These are phyloP conservation scores for Rasamsonia emersonii DNA, from an alignment of 2,329 filamentous ascomycete genomes.

Conservation along the genomic window DNA sequence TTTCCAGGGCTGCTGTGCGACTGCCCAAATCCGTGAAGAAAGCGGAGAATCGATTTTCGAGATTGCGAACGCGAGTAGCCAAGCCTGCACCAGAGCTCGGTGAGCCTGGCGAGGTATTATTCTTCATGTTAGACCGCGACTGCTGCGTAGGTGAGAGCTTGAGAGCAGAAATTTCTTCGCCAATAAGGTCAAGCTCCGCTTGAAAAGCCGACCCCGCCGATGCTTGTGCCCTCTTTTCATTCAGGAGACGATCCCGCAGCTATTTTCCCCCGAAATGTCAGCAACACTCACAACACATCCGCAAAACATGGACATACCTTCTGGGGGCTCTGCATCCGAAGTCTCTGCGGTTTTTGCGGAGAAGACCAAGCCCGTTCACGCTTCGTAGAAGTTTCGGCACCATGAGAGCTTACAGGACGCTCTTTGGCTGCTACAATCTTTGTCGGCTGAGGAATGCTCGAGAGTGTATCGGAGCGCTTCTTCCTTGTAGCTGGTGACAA, in stretches of 20 bases:
- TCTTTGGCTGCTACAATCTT: slow-evolving; percentile 26
- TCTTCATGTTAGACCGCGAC: slow-evolving; percentile 16
- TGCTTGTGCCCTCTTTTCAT: slow-evolving; percentile 66
- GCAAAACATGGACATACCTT: slow-evolving; percentile 32
- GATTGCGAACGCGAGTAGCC: slow-evolving; percentile 49
- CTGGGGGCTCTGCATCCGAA: slow-evolving; percentile 56
- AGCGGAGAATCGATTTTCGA: slow-evolving; percentile 59
- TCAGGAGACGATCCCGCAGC: slow-evolving; percentile 72
- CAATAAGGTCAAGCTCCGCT: slow-evolving; percentile 69
- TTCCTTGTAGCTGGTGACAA: slow-evolving; percentile 29
- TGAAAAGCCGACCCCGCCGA: slow-evolving; percentile 62
- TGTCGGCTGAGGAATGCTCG: slow-evolving; percentile 41
- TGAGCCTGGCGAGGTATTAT: slow-evolving; percentile 5
- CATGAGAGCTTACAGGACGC: slow-evolving; percentile 21
- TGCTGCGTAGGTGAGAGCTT: slow-evolving; percentile 24
- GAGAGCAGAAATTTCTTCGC: slow-evolving; percentile 61
- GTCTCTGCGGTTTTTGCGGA: slow-evolving; percentile 62
- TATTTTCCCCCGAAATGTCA: slow-evolving; percentile 15
- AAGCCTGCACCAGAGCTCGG: slow-evolving; percentile 16
- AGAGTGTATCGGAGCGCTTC: slow-evolving; percentile 36
- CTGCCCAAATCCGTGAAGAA: slow-evolving; percentile 52
- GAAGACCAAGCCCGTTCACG: slow-evolving; percentile 48
- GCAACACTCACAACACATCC: background rate
- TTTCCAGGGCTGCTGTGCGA: slow-evolving; percentile 56
- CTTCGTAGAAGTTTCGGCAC: slow-evolving; percentile 18